Base-by-base conservation (phyloP, 495 filamentous ascomycete species). In the Annulohypoxylon bovei region DNA sequence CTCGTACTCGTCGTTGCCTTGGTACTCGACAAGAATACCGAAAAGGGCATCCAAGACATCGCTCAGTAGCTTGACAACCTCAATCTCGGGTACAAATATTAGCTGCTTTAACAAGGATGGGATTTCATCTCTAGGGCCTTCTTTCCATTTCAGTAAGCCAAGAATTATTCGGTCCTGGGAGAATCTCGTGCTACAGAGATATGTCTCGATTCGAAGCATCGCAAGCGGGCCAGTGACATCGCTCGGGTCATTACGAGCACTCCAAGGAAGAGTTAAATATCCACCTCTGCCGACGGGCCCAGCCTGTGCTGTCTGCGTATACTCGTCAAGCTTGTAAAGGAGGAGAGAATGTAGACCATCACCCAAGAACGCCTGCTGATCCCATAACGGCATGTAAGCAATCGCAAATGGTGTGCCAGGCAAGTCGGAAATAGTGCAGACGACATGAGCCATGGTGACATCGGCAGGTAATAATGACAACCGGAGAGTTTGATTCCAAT, bases 31-130 rank as follows among this genome's bases (percentile, higher is more conserved):
- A 27, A 98, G 78, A 35, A 98, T 94, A 7, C 92, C 89, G 73
- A 99, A 99, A 11, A 98, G 85, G 7, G 93, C 89, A 76, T 97
- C 93, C 71, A 99, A 90, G 12, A 99, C 94, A 74, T 97, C 91
- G 65, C 86, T 88, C 7, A 98, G 81, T 54, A 97, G 86, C 79
- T 98, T 99, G 63, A 98, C 95, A 25, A 98, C 92, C 80, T 99
- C 95, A 54, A 98, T 97, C 76, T 99, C 95, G 0, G 95, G 90
- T 8, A 99, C 95, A 73, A 98, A 99, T 7, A 92, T 88, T 37
- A 98, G 85, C 65, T 92, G 88, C 76, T 92, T 90, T 32, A 99
- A 79, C 5, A 97, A 84, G 18, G 88, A 84, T 1, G 92, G 80
- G 0, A 95, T 83, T 22, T 95, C 88, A 39, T 87, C 87, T 39